Evolutionary conservation across 164 flowering plant species (phyloP).

Genomic region (Malania oleifera): DNA sequence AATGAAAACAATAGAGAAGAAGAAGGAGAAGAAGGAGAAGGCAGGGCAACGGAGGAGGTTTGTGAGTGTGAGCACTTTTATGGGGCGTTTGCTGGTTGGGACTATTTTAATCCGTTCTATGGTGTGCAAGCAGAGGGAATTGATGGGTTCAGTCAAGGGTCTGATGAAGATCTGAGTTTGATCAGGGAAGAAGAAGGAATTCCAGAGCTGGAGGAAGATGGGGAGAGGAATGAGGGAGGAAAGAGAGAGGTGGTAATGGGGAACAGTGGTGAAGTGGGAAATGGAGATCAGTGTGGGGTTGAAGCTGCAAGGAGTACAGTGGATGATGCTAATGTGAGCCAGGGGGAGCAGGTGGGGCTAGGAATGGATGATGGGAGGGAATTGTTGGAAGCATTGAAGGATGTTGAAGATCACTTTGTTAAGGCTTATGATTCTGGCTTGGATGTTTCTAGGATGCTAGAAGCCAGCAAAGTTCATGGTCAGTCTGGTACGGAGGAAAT

Average conservation of each 20-base stretch:
- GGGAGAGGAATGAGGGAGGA: not conserved
- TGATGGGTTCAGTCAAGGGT: conserved; percentile 7
- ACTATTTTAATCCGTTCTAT: conserved; percentile 23
- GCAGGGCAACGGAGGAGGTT: not conserved
- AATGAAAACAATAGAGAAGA: conserved; percentile 18
- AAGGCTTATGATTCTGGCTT: conserved; percentile 16
- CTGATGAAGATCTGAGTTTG: conserved; percentile 9
- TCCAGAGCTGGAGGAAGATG: conserved; percentile 19
- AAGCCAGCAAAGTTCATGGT: not conserved
- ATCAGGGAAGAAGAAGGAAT: conserved; percentile 22
- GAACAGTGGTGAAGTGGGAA: conserved; percentile 6
- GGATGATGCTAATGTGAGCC: not conserved
- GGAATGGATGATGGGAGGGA: conserved; percentile 15
- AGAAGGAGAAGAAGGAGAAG: too few relatives aligned
- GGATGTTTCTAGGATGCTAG: conserved; percentile 16
- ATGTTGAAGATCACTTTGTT: conserved; percentile 18
- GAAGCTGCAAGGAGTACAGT: not conserved
- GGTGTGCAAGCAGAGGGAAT: conserved; percentile 4
- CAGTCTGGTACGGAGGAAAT: conserved; percentile 7
- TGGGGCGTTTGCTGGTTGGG: conserved; percentile 20
- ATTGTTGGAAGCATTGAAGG: conserved; percentile 18
- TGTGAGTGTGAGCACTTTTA: conserved; percentile 27
- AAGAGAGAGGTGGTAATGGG: not conserved
- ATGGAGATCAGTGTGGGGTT: not conserved
- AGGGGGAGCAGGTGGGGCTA: conserved; percentile 1